Percentiles rank a stretch among this genome's conserved stretches.
These are phyloP conservation scores for Aspergillus niger DNA, from an alignment of 2,329 filamentous ascomycete species.

Conservation along the genomic window DNA sequence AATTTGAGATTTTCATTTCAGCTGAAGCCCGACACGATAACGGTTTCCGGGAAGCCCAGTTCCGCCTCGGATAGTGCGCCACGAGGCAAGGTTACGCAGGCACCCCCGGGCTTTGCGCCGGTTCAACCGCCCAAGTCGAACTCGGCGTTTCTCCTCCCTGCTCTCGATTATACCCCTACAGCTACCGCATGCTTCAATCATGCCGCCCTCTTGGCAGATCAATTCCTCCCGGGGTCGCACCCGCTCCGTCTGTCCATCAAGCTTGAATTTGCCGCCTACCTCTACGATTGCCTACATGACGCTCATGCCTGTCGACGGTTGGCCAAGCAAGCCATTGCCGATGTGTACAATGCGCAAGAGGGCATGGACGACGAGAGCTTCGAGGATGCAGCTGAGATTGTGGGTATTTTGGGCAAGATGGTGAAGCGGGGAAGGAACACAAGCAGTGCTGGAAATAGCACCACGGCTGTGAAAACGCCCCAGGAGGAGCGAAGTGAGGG, in stretches of 20 bases:
- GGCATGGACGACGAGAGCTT: constrained; percentile 97
- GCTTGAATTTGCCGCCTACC: constrained; percentile 87
- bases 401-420: constrained; percentile 83
- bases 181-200: constrained; percentile 79
- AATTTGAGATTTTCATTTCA: constrained; percentile 23
- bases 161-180: constrained; percentile 78
- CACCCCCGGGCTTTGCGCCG: constrained; percentile 43
- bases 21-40: constrained; percentile 20
- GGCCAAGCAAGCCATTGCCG: constrained; percentile 79
- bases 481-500: constrained; percentile 34
- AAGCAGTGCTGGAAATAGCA: constrained; percentile 37
- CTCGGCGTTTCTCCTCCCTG: constrained; percentile 76
- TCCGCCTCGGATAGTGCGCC: constrained; percentile 1
- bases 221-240: constrained; percentile 80
- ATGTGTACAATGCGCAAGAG: constrained; percentile 88
- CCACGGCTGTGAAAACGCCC: constrained; percentile 26
- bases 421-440: constrained; percentile 68
- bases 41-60: constrained; percentile 8
- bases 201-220: constrained; percentile 72
- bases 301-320: constrained; percentile 71
- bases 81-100: constrained; percentile 14
- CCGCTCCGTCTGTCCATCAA: constrained; percentile 86
- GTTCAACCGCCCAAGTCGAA: constrained; percentile 41
- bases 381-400: constrained; percentile 83
- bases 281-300: constrained; percentile 91